phyloP scores from a whole-genome alignment of 768 basidiomycete genomes.

The Mycena belliarum region DNA sequence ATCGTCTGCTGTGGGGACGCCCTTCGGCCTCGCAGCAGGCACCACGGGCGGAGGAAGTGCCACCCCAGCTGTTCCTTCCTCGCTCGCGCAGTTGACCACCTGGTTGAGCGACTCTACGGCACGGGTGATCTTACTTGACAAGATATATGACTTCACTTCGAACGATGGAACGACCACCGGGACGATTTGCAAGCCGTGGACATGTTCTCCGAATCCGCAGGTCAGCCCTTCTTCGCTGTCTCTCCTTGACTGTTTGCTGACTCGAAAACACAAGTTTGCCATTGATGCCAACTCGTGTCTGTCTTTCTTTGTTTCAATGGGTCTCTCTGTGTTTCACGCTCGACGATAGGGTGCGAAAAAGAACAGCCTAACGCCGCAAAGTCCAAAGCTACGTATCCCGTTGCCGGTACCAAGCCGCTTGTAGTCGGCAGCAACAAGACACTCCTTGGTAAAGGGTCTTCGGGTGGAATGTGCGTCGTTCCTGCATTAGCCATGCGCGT shows the following conservation, averaged over 20 bases:
- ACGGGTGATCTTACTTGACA: constrained; percentile 26
- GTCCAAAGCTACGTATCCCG: constrained; percentile 21
- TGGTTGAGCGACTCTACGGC: constrained; percentile 28
- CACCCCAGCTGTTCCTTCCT: constrained; percentile 23
- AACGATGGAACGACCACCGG: constrained; percentile 24
- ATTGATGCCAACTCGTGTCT: constrained; percentile 7
- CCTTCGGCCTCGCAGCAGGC: constrained; percentile 25
- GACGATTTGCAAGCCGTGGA: constrained; percentile 26
- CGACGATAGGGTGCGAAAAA: constrained; percentile 22
- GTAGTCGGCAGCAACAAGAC: constrained; percentile 30
- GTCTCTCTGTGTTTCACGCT: background rate
- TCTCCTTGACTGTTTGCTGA: background rate
- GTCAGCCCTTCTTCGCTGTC: background rate
- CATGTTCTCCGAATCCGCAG: constrained; percentile 28
- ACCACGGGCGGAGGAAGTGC: constrained; percentile 28
- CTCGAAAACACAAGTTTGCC: background rate
- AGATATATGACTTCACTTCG: constrained; percentile 24
- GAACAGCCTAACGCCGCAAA: constrained; percentile 21
- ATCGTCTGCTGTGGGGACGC: constrained; percentile 14
- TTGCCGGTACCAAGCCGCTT: constrained; percentile 24
- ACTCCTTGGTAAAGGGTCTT: constrained; percentile 25
- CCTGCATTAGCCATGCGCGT: background rate
- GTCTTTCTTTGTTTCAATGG: background rate
- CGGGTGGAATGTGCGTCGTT: constrained; percentile 23
- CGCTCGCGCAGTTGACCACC: constrained; percentile 24